Evolutionary conservation across 2,329 filamentous ascomycete species (phyloP), one percentile per base, ranked within the genome.

Genomic region (Coleophoma eucalyptorum): DNA sequence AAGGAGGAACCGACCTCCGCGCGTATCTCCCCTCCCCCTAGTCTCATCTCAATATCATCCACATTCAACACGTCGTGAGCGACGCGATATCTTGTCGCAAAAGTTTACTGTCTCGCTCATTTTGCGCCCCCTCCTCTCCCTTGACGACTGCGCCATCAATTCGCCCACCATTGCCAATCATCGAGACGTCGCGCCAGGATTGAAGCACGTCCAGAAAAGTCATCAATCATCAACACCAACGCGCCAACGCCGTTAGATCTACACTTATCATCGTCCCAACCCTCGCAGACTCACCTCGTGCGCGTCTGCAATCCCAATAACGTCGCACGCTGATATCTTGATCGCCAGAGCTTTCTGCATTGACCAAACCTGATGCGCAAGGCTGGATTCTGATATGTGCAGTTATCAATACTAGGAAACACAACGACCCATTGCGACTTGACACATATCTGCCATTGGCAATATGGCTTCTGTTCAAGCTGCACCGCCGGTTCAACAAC

Each of bases 391-490:
- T 67, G 62, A 64, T 60, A 64, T 67, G 65, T 61, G 57, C 61
- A 57, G 44, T 58, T 51, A 35, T 48, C 54, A 51, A 52, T 46
- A 46, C 47, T 52, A 58, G 56, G 40, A 54, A 31, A 51, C 43
- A 55, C 53, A 50, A 51, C 51, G 53, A 41, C 47, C 35, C n/a
- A 33, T 49, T 45, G 32, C 40, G 53, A 53, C 43, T 53, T 45
- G 20, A 42, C 37, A 53, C 7, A 42, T 41, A 48, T 50, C 52
- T 20, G 26, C 15, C 43, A 31, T 47, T 41, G 61, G 66, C 71
- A 79, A 53, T 65, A 95, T 95, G 90, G 86, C 90, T 69, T 92
- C 89, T 56, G 84, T 91, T 65, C 89, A 94, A 73, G 73, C 83
- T 63, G 78, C 84, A 58, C 82, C 86, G 57, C 80, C 81, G 62